A percentile compares a stretch with the other conserved stretches of the same genome.
phyloP scores from a whole-genome alignment of 805 yeast species.

The Candida silvatica region DNA sequence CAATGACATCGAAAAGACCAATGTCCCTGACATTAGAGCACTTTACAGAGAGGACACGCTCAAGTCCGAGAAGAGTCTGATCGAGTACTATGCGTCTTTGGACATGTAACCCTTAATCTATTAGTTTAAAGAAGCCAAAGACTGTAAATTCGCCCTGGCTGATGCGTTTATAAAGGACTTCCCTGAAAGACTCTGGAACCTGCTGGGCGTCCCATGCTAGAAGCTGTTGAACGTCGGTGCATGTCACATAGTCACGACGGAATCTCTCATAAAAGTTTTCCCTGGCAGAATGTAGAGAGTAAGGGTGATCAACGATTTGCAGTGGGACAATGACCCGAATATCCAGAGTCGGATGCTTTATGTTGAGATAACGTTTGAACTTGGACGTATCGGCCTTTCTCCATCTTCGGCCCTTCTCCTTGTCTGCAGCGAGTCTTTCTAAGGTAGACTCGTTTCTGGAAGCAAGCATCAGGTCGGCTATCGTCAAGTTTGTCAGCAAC shows the following conservation, averaged over 20 bases:
- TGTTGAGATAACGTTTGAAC: conserved; percentile 26
- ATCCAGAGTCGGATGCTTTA: conserved; percentile 25
- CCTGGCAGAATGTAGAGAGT: conserved; percentile 25
- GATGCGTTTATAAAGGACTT: conserved; percentile 16
- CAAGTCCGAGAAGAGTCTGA: conserved; percentile 59
- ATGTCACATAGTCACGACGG: not conserved
- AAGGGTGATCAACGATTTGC: conserved; percentile 25
- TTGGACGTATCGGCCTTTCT: conserved; percentile 2
- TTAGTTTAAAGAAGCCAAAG: conserved; percentile 12
- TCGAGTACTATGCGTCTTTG: conserved; percentile 42
- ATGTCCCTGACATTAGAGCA: conserved; percentile 85
- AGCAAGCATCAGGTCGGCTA: conserved; percentile 35
- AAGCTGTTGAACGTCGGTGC: conserved; percentile 8
- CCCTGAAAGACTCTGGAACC: conserved; percentile 17
- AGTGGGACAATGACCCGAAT: conserved; percentile 30
- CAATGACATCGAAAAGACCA: conserved; percentile 87
- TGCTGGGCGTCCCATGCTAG: conserved; percentile 22
- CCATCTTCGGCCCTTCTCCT: conserved; percentile 12
- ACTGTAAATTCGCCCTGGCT: conserved; percentile 17
- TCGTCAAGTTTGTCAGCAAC: conserved; percentile 31
- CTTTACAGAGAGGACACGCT: conserved; percentile 80
- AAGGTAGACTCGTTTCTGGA: conserved; percentile 33
- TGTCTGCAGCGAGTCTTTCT: conserved; percentile 16
- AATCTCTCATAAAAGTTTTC: conserved; percentile 27
- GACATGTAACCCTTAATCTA: not conserved